A percentile compares a stretch with the other conserved stretches of the same genome.
Evolutionary conservation across 352 stramenopile genomes (phyloP).

Genomic region (Globisporangium echinulatum): DNA sequence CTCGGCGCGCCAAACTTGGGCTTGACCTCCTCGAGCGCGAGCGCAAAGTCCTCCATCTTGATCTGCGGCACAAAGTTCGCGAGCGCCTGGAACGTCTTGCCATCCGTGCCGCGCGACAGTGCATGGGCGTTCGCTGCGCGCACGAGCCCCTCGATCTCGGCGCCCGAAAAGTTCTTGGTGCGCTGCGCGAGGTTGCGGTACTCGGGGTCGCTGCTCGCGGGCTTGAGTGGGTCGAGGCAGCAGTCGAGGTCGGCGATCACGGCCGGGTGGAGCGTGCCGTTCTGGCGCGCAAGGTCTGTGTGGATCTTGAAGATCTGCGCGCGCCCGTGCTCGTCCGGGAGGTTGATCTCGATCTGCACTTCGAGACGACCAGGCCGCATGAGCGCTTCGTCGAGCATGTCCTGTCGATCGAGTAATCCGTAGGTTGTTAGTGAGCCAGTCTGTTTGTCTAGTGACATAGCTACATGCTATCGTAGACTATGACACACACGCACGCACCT

Average conservation of each 20-base stretch:
- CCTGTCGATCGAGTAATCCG: conserved; percentile 14
- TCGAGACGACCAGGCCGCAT: conserved; percentile 98
- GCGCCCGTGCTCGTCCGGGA: conserved; percentile 94
- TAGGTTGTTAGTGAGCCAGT: no score
- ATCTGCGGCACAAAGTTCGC: conserved; percentile 76
- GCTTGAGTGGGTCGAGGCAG: conserved; percentile 61
- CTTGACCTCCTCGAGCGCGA: conserved; percentile 93
- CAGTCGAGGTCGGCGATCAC: conserved; percentile 77
- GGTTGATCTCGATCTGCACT: conserved; percentile 99
- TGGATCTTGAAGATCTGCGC: conserved; percentile 99
- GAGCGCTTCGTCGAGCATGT: conserved; percentile 95
- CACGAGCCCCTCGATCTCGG: conserved; percentile 98
- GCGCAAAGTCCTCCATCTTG: conserved; percentile 92
- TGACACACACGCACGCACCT: conserved; percentile 40
- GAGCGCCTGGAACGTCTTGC: conserved; percentile 78
- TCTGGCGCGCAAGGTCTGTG: conserved; percentile 84
- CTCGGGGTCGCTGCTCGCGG: conserved; percentile 54
- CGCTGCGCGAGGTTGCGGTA: conserved; percentile 90
- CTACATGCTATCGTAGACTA: no score
- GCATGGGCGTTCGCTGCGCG: conserved; percentile 89
- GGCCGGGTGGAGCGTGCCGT: conserved; percentile 56
- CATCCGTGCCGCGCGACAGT: conserved; percentile 73
- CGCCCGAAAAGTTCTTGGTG: conserved; percentile 99
- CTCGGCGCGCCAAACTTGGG: conserved; percentile 96
- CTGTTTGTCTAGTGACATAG: no score